Conservation (phyloP, 495 filamentous ascomycete species). For the Neurospora tetrasperma region DNA sequence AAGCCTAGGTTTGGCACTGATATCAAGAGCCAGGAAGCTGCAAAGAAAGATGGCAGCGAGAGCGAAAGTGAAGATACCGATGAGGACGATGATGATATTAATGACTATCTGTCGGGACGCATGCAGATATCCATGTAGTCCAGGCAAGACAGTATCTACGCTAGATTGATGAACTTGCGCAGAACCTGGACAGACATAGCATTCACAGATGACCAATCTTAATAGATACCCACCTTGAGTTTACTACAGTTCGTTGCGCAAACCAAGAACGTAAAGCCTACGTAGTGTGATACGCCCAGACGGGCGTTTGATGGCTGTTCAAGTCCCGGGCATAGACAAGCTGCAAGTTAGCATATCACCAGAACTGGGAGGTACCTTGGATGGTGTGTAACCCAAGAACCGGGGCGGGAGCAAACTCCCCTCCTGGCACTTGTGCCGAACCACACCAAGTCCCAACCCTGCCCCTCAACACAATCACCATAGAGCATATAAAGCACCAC, state of each 20-base stretch:
- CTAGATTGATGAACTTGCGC: too few relatives aligned
- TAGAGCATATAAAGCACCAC: neutral
- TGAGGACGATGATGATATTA: constrained; percentile 10
- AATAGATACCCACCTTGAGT: neutral
- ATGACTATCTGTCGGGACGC: constrained; percentile 1
- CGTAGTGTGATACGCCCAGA: neutral
- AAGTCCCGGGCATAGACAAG: neutral
- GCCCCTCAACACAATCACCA: neutral
- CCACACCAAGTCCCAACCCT: neutral
- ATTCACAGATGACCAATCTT: neutral
- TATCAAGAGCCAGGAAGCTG: constrained; percentile 8
- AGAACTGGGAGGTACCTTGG: neutral
- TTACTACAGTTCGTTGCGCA: neutral
- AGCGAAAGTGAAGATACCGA: constrained; percentile 1
- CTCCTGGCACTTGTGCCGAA: neutral
- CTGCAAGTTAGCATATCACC: neutral
- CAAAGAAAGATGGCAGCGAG: neutral
- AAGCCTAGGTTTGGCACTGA: constrained; percentile 23
- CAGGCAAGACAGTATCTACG: neutral
- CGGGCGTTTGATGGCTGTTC: neutral
- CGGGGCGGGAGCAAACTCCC: neutral
- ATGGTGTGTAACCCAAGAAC: neutral
- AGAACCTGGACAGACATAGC: neutral
- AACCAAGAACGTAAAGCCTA: neutral
- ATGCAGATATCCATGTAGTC: neutral